These are phyloP conservation scores for Phtheirospermum japonicum DNA, from an alignment of 257 asterid species.

Conservation along the genomic window DNA sequence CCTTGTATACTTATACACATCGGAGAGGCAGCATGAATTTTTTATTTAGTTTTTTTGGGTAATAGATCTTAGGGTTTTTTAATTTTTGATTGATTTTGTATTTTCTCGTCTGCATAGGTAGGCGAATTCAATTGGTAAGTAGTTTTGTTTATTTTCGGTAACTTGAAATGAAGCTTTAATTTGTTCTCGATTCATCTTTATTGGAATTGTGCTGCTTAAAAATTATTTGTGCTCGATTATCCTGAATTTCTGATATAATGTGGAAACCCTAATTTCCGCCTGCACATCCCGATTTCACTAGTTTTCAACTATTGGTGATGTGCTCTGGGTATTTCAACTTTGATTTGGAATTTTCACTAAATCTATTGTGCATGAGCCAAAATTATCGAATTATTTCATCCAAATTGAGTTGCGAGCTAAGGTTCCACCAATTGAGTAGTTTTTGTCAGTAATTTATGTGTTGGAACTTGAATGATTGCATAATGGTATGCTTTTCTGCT, in stretches of 20 bases:
- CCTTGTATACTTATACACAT: constrained; percentile 17
- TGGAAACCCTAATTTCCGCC: constrained; percentile 31
- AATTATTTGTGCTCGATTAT: constrained; percentile 27
- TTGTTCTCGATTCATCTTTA: constrained; percentile 18
- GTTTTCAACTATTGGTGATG: background rate
- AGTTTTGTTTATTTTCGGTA: constrained; percentile 16
- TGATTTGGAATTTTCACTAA: constrained; percentile 9
- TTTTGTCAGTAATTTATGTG: constrained; percentile 17
- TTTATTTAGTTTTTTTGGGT: constrained; percentile 22
- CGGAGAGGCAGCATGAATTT: constrained; percentile 18
- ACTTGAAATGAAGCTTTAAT: constrained; percentile 22
- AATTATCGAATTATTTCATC: background rate
- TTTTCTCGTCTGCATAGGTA: background rate
- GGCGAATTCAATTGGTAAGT: constrained; percentile 29
- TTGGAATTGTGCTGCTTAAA: constrained; percentile 28
- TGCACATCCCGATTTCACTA: background rate
- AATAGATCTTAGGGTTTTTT: constrained; percentile 43
- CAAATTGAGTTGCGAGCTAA: constrained; percentile 25
- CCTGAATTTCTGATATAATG: constrained; percentile 30
- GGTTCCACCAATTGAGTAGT: constrained; percentile 1
- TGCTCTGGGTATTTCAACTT: constrained; percentile 22
- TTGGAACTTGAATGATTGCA: constrained; percentile 15
- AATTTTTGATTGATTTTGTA: background rate
- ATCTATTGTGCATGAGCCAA: background rate
- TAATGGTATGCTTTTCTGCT: constrained; percentile 2